Conservation (phyloP, 306 rosid genomes). For the Trifolium fragiferum region DNA sequence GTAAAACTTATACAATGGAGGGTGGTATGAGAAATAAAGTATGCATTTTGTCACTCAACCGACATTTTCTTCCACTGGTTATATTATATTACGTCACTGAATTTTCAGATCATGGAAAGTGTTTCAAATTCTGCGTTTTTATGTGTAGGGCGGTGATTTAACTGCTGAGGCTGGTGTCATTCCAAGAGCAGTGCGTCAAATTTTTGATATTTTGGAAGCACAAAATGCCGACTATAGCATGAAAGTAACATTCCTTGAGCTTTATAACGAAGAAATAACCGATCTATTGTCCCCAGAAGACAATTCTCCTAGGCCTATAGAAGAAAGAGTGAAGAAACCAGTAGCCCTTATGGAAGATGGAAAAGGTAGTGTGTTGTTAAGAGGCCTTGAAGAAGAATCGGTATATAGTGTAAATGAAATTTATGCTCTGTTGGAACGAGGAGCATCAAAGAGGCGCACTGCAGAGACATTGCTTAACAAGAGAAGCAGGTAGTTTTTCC, state of each 20-base stretch:
- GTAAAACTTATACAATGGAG: slow-evolving; percentile 99
- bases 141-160: slow-evolving; percentile 74
- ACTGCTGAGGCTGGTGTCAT: slow-evolving; percentile 94
- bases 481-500: slow-evolving; percentile 85
- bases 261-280: slow-evolving; percentile 89
- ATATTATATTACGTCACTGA: background rate
- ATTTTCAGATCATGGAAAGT: background rate
- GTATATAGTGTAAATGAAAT: slow-evolving; percentile 84
- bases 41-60: slow-evolving; percentile 23
- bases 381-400: slow-evolving; percentile 95
- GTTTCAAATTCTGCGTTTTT: background rate
- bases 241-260: slow-evolving; percentile 93
- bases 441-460: slow-evolving; percentile 89
- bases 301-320: slow-evolving; percentile 58
- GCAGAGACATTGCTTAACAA: slow-evolving; percentile 93
- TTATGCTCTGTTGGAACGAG: slow-evolving; percentile 78
- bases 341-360: slow-evolving; percentile 91
- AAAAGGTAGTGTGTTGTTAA: slow-evolving; percentile 83
- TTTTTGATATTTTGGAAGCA: slow-evolving; percentile 84
- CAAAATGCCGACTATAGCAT: slow-evolving; percentile 89
- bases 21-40: slow-evolving; percentile 96
- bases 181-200: slow-evolving; percentile 94
- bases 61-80: background rate
- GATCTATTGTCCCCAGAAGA: slow-evolving; percentile 88
- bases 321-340: slow-evolving; percentile 80